Evolutionary conservation across 1,284 basidiomycete species (phyloP), one percentile per base, ranked within the genome.

Genomic region (Malassezia obtusa): DNA sequence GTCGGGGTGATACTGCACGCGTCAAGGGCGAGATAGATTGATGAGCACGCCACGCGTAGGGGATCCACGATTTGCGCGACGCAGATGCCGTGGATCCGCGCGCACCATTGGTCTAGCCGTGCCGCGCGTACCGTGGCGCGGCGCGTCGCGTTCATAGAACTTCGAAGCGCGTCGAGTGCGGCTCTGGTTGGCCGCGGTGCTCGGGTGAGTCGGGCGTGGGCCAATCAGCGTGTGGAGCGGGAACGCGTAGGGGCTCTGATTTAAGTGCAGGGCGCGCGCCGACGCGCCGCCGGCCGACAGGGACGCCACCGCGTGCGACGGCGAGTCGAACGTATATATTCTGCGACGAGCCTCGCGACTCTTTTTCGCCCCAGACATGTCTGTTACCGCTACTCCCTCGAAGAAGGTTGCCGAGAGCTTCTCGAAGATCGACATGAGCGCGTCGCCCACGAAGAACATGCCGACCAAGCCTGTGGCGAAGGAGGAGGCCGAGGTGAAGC

Each of bases 401-500:
- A 71, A 71, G 60, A 70, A 71, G 66, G 67, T 71, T 41, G 64
- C 71, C 22, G 60, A 62, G 36, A 60, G 59, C 43, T 57, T 73
- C 26, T 65, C 68, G 45, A 58, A 63, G 51, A 64, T 73, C 45
- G 65, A 73, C 45, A 62, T 73, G 60, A 64, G 68, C 58, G 62
- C 65, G 37, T 60, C 64, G 38, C 66, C 68, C 33, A 59, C 60
- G 45, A 70, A 70, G 66, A 30, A 43, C 35, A 46, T 48, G 37
- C 54, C 49, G 35, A 52, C 50, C 44, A 52, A 59, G 49, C 54
- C 62, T 59, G 60, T 60, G 49, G 63, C 65, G 51, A 61, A 58
- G 53, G 57, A 62, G 50, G 35, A 49, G 41, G 49, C 55, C 32
- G 57, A 58, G 45, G 55, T 45, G 7, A 37, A 54, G 48, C 38